Percentiles rank a stretch among this genome's conserved stretches.
These are phyloP conservation scores for Cryphonectria japonica DNA, from an alignment of 2,329 filamentous ascomycete genomes.

Conservation along the genomic window DNA sequence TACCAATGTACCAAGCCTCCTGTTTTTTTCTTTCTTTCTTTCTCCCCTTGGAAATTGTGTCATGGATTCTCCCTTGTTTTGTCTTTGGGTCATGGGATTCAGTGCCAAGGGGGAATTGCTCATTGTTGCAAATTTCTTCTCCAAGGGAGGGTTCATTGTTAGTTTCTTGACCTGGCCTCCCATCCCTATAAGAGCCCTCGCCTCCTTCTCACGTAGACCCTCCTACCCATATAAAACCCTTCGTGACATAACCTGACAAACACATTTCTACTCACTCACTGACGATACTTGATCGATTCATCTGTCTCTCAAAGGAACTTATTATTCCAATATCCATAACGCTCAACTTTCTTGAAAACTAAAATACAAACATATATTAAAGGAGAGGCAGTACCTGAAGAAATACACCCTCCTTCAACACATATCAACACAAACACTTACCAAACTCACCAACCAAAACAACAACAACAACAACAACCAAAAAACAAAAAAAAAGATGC, in stretches of 20 bases:
- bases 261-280: background rate
- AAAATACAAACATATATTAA: background rate
- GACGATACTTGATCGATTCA: background rate
- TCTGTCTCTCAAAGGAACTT: background rate
- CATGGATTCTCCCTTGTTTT: slow-evolving; percentile 12
- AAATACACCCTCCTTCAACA: background rate
- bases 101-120: background rate
- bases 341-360: background rate
- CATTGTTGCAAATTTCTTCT: slow-evolving; percentile 21
- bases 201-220: slow-evolving; percentile 12
- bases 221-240: slow-evolving; percentile 2
- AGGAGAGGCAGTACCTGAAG: background rate
- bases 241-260: background rate
- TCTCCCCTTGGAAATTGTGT: background rate
- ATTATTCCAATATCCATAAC: too few relatives aligned
- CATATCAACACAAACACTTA: background rate
- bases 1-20: background rate
- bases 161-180: background rate
- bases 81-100: slow-evolving; percentile 2
- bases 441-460: slow-evolving; percentile 23
- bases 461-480: slow-evolving; percentile 23
- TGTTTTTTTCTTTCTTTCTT: background rate
- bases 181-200: slow-evolving; percentile 12
- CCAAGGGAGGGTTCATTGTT: background rate
- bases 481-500: slow-evolving; percentile 38